Evolutionary conservation across 768 basidiomycete species (phyloP), one percentile per base, ranked within the genome.

Genomic region (Boletus reticuloceps): DNA sequence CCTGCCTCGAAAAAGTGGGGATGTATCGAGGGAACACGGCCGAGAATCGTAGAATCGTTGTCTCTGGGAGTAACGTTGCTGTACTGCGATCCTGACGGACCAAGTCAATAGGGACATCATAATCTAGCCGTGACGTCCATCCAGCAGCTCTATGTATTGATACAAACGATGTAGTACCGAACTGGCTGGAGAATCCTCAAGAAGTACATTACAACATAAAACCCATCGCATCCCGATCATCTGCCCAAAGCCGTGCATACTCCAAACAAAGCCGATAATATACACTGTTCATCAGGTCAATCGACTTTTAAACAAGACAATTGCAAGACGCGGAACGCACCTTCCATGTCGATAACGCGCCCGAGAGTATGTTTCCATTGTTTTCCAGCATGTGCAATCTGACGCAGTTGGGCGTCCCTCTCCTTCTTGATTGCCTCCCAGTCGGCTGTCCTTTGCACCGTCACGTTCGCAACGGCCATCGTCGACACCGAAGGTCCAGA

Each of bases 311-410:
- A 36, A 13, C 10, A 19, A 31, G 14, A 10, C 14, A 17, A 19
- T 22, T 14, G n/a, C 8, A 39, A 17, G 38, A 17, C 9, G 41
- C 19, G 50, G 48, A 34, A 74, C 84, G 59, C 57, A 92, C 93
- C 88, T 82, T 98, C 92, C 90, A 97, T 94, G 74, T 98, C 96
- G 53, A 87, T 77, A 51, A 81, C 84, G 47, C 96, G 74, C 22
- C 91, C 92, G 20, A 92, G 79, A 1, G 84, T 89, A 64, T 83
- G 81, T 70, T 89, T 93, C 96, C 96, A 98, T 54, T 90, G 82
- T 65, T 94, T 86, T 19, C 96, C 95, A 3, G 94, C 92, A 40
- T 86, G 75, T 0, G 96, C 95, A 38, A 98, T 96, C 61, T 91
- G 81, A 37, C 86, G 77, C 51, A 94, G 74, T 44, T 86, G 79